A percentile compares a stretch with the other conserved stretches of the same genome.
Evolutionary conservation across 768 basidiomycete species (phyloP).

Genomic region (Chlorophyllum brunneum): DNA sequence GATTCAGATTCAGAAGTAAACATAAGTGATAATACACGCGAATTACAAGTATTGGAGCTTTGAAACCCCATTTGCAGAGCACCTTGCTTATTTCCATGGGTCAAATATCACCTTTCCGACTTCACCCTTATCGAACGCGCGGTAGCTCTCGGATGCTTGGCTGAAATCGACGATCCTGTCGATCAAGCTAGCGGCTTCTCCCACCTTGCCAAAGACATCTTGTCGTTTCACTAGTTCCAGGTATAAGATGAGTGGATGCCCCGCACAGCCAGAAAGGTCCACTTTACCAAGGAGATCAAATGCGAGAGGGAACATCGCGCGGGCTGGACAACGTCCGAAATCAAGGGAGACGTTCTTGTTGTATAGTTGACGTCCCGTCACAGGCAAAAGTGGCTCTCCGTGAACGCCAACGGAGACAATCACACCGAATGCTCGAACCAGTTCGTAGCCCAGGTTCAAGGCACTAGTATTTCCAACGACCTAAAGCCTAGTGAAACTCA

Average conservation of each 20-base stretch:
- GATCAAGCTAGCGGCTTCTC: constrained; percentile 56
- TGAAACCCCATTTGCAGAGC: too few species aligned
- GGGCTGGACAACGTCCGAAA: constrained; percentile 80
- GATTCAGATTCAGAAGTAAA: too few species aligned
- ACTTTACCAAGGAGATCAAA: constrained; percentile 56
- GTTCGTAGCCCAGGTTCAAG: constrained; percentile 58
- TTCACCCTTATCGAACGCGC: constrained; percentile 65
- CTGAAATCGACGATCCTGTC: constrained; percentile 62
- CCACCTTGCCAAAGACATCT: constrained; percentile 73
- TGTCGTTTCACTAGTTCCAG: constrained; percentile 50
- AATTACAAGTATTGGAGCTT: too few species aligned
- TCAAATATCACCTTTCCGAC: constrained; percentile 78
- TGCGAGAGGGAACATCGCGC: constrained; percentile 71
- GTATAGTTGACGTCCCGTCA: constrained; percentile 57
- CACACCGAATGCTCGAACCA: constrained; percentile 73
- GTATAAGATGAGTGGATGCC: background rate
- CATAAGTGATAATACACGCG: too few species aligned
- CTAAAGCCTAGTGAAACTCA: constrained; percentile 27
- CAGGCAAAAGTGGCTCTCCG: constrained; percentile 47
- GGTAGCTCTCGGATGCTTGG: constrained; percentile 55
- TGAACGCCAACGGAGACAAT: constrained; percentile 77
- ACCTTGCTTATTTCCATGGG: constrained; percentile 49
- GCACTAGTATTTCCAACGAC: constrained; percentile 69
- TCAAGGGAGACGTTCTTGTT: constrained; percentile 77
- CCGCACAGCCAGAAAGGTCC: background rate